Evolutionary conservation across 306 rosid species (phyloP).

Genomic region (Gillenia trifoliata): DNA sequence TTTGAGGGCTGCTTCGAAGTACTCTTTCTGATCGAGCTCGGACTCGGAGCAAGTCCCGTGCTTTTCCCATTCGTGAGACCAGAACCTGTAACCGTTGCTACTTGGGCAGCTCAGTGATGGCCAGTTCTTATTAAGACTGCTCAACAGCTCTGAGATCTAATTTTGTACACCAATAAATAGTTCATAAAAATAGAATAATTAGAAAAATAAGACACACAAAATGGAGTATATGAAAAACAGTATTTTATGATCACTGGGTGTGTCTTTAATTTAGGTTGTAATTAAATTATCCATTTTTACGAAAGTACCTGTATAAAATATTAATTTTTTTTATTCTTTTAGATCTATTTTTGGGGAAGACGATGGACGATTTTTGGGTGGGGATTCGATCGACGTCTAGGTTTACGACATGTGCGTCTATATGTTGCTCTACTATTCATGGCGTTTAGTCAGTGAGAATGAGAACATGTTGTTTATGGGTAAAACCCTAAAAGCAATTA

Average conservation of each 20-base stretch:
- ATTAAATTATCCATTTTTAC: not conserved
- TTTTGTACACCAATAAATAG: not conserved
- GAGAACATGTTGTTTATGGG: no score
- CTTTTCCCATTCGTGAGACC: constrained; percentile 94
- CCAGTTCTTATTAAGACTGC: constrained; percentile 52
- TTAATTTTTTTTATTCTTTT: not conserved
- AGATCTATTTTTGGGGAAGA: not conserved
- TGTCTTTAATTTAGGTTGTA: not conserved
- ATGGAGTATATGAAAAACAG: no score
- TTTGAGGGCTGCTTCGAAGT: constrained; percentile 60
- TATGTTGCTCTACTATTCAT: no score
- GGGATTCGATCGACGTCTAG: no score
- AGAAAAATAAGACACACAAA: not conserved
- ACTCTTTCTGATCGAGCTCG: constrained; percentile 53
- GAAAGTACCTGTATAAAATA: no score
- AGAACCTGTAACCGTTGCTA: constrained; percentile 65
- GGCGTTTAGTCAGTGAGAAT: no score
- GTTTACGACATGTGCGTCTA: no score
- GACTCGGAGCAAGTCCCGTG: constrained; percentile 85
- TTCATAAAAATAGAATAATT: not conserved
- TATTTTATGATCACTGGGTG: no score
- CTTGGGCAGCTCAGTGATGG: constrained; percentile 89
- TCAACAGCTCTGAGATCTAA: constrained; percentile 52
- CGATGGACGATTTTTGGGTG: no score
- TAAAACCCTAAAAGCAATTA: no score